Evolutionary conservation across 345 rosid genomes (phyloP), one percentile per base, ranked within the genome.

Genomic region (Gynandropsis gynandra): DNA sequence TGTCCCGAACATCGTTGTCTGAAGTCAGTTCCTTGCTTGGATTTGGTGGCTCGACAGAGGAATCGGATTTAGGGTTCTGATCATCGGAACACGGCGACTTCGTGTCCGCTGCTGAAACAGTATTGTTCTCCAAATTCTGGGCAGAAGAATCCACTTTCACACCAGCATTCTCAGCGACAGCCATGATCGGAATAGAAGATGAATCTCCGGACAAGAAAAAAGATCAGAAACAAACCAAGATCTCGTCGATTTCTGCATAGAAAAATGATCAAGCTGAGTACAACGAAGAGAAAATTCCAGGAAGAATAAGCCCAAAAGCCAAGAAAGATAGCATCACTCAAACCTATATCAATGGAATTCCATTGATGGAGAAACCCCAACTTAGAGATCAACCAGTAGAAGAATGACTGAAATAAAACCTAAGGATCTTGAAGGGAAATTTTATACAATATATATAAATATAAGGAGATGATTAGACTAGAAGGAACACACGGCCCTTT

Each of bases 161-260:
- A 62, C 85, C 97, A 59, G 85, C 89, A 81, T 80, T 83, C 67
- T 93, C 99, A 54, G 89, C 83, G 46, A 93, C 94, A 54, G 92
- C 97, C 97, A 93, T 93, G 81, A 77, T 80, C 72, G 42, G 59
- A 47, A 8, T 14, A 29, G 54, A 29, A 47, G 16, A 8, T 16
- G 31, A 59, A 41, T 18, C 45, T 49, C 16, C 13, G 29, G 29
- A 5, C 29, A 2, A 2, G 29, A 24, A 24, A 39, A 16, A 49
- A 47, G 62, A 64, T 64, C 49, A 56, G 52, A 43, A 49, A 42
- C 58, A 52, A 58, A 10, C 52, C 52, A 52, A 16, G 10, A 58
- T 33, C 51, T 56, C 44, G 52, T 27, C 52, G 65, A 70, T 65
- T 65, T 49, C 66, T 59, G 72, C 48, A 68, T 41, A 40, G 62